Evolutionary conservation across 2,329 filamentous ascomycete species (phyloP), one percentile per base, ranked within the genome.

Genomic region (Diaporthe amygdali): DNA sequence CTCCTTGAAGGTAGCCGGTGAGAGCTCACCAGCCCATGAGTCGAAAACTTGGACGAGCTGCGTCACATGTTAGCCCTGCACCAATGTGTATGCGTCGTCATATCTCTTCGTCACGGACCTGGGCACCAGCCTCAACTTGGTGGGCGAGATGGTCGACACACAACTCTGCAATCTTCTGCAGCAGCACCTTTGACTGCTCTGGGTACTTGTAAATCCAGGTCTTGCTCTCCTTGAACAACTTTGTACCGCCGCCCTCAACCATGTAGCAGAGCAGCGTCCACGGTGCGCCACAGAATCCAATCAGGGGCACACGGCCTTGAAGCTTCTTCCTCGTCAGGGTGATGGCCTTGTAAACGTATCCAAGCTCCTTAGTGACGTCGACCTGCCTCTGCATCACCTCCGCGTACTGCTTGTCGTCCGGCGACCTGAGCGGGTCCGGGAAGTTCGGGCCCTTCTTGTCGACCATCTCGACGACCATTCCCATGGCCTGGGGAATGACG

Each of bases 201-300:
- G 93, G 89, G 78, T 98, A 94, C 82, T 90, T 94, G 87, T 96
- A 99, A 72, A 98, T 91, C 96, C 96, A 99, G 32, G 93, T 97
- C 88, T 99, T 99, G 78, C 91, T 93, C 83, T 97, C 92, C 72
- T 94, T 91, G 84, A 98, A 98, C 79, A 98, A 87, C 86, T 98
- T 98, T 76, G 93, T 97, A 52, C 96, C 96, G 59, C 96, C 96
- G 20, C 96, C 96, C 83, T 99, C 96, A 22, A 98, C 94, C 96
- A 99, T 99, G 85, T 99, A 99, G 85, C 96, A 97, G 78, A 99
- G 89, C 72, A 99, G 83, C 2, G 96, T 99, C 94, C 96, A 99
- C 0, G 96, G 96, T 9, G 96, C 95, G 68, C 96, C 96, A 78
- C 95, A 98, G 85, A 99, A 99, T 44, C 96, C 96, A 80, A 97